These are phyloP conservation scores for Wickerhamiella lipophila DNA, from an alignment of 805 yeast species.

Conservation along the genomic window DNA sequence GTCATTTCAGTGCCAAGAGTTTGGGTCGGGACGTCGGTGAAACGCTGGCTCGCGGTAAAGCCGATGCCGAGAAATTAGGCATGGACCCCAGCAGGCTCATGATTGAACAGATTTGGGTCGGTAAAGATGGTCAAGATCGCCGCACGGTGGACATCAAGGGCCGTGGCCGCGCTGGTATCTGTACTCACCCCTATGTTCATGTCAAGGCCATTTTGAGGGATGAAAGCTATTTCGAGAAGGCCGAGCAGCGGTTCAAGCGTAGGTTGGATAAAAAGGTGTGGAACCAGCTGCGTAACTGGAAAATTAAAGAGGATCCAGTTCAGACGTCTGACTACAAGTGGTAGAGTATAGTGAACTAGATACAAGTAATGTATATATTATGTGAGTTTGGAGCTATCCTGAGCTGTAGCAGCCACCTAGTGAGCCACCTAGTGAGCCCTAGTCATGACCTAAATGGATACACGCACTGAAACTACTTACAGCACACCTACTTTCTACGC, in stretches of 20 bases:
- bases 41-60: constrained; percentile 56
- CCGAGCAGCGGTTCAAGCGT: constrained; percentile 36
- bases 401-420: too few species aligned
- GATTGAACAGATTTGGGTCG: constrained; percentile 77
- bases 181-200: constrained; percentile 66
- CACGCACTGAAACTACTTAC: too few species aligned
- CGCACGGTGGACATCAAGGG: constrained; percentile 73
- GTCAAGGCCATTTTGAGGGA: constrained; percentile 65
- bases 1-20: constrained; percentile 74
- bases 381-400: too few species aligned
- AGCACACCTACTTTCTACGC: too few species aligned
- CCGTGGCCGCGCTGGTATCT: constrained; percentile 77
- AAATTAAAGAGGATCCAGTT: constrained; percentile 30
- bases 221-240: constrained; percentile 45
- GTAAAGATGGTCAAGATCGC: constrained; percentile 67
- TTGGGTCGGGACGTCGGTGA: constrained; percentile 69
- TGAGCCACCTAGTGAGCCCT: too few species aligned
- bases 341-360: too few species aligned
- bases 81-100: constrained; percentile 50
- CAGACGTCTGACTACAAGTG: constrained; percentile 28
- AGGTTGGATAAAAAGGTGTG: constrained; percentile 41
- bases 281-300: constrained; percentile 28
- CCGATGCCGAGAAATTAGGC: constrained; percentile 51
- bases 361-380: too few species aligned
- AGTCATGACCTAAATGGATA: too few species aligned